These are phyloP conservation scores for Rickenella mellea DNA, from an alignment of 768 basidiomycete genomes.

Conservation along the genomic window DNA sequence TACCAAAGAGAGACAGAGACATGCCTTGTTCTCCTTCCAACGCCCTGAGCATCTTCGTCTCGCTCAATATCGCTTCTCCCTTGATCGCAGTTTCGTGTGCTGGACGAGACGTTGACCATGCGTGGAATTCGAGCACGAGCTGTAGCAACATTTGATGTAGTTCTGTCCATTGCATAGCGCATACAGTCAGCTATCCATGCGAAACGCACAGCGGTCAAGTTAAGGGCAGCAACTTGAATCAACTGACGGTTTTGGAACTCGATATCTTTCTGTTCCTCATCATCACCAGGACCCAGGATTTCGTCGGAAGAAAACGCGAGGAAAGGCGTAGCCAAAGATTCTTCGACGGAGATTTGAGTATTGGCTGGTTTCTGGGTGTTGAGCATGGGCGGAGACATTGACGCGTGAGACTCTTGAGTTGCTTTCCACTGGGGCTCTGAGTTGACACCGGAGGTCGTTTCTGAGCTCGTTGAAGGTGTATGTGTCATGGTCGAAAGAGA, in stretches of 20 bases:
- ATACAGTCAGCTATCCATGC: not conserved
- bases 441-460: not conserved
- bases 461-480: not conserved
- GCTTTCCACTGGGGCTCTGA: not conserved
- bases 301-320: not conserved
- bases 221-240: not conserved
- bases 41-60: slow-evolving; percentile 12
- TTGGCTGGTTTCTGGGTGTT: not conserved
- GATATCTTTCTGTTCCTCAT: not conserved
- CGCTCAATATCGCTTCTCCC: slow-evolving; percentile 8
- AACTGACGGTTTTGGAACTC: not conserved
- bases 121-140: not conserved
- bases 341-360: not conserved
- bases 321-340: not conserved
- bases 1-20: slow-evolving; percentile 19
- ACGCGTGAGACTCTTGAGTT: not conserved
- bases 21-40: slow-evolving; percentile 23
- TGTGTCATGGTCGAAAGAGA: not conserved
- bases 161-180: not conserved
- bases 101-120: not conserved
- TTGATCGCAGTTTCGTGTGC: not conserved
- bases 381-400: not conserved
- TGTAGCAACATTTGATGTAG: not conserved
- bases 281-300: not conserved
- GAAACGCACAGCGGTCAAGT: too few relatives aligned